Base-by-base conservation (phyloP, 495 filamentous ascomycete genomes). In the Pseudoneurospora amorphoporcata region DNA sequence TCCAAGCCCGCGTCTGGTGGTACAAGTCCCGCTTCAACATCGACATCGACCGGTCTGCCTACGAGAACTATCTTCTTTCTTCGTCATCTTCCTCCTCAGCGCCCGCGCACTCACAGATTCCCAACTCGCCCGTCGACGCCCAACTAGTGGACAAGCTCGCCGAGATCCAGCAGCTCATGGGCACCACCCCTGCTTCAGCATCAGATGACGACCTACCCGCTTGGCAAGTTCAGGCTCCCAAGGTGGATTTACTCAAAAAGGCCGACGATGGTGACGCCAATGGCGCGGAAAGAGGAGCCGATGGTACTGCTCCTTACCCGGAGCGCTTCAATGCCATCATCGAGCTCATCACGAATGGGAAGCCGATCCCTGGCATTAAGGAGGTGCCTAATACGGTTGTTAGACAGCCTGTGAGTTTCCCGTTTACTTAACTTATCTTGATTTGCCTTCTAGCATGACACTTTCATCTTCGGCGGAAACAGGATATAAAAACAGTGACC, bases 321-420 rank as follows among this genome's bases (percentile, higher is more conserved):
- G 90, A 89, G 35, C 91, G 91, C 3, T 98, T 99, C 77, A 89
- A 92, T 38, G 90, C 95, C 72, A 94, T 99, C 69, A 90, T 97
- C 42, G 94, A 93, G 58, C 88, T 98, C 39, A 93, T 99, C 74
- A 91, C 91, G 4, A 91, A 87, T 23, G 94, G 94, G 58, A 88
- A 94, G 79, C 90, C 91, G 4, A 92, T 99, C 69, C 92, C 94
- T 0, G 95, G 95, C 3, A 96, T 99, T 77, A 90, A 90, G 74
- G 86, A 98, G 73, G 95, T 99, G 74, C 94, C 96, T 16, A 87
- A 93, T 74, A 95, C 90, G 0, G 86, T 98, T 8, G 86, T 95
- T 39, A 82, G 87, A 35, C 90, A 90, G 3, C 78, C 81, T 58
- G 78, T 82, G 29, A 73, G 80, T 79, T 61, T 39, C 41, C 9